Conservation (phyloP, 805 yeast genomes). For the Metschnikowia kofuensis region DNA sequence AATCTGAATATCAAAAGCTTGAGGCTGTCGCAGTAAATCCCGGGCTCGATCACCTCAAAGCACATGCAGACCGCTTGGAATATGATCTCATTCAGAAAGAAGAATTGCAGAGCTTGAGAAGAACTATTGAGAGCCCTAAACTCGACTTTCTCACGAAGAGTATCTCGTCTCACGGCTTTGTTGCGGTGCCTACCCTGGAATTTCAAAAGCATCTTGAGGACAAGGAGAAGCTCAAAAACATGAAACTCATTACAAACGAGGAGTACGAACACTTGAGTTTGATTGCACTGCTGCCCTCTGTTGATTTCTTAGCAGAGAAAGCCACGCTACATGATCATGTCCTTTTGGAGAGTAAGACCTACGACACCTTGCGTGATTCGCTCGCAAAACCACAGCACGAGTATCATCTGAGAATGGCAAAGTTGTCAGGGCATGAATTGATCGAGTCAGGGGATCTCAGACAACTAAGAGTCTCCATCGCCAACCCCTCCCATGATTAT, state of each 20-base stretch:
- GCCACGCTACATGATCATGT: conserved; percentile 12
- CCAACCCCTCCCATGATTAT: conserved; percentile 7
- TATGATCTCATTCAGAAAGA: conserved; percentile 17
- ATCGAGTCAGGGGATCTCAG: conserved; percentile 11
- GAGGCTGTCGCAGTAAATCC: conserved; percentile 20
- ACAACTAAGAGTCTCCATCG: conserved; percentile 5
- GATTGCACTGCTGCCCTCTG: conserved; percentile 8
- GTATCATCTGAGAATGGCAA: conserved; percentile 15
- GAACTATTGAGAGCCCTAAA: conserved; percentile 20
- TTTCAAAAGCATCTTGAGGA: conserved; percentile 26
- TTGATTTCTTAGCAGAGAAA: conserved; percentile 17
- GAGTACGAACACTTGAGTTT: conserved; percentile 17
- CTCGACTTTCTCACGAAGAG: conserved; percentile 17
- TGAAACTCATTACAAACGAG: conserved; percentile 20
- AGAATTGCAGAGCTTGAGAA: conserved; percentile 15
- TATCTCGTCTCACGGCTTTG: conserved; percentile 15
- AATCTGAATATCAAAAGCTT: conserved; percentile 6
- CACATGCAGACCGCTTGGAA: conserved; percentile 20
- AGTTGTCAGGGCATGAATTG: conserved; percentile 4
- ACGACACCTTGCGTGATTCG: conserved; percentile 16
- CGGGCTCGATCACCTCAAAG: conserved; percentile 21
- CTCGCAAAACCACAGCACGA: conserved; percentile 14
- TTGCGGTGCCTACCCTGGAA: conserved; percentile 19
- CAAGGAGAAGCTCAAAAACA: conserved; percentile 25
- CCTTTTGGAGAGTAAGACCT: conserved; percentile 15